Conservation (phyloP, 768 basidiomycete genomes). For the Termitomyces sp. region DNA sequence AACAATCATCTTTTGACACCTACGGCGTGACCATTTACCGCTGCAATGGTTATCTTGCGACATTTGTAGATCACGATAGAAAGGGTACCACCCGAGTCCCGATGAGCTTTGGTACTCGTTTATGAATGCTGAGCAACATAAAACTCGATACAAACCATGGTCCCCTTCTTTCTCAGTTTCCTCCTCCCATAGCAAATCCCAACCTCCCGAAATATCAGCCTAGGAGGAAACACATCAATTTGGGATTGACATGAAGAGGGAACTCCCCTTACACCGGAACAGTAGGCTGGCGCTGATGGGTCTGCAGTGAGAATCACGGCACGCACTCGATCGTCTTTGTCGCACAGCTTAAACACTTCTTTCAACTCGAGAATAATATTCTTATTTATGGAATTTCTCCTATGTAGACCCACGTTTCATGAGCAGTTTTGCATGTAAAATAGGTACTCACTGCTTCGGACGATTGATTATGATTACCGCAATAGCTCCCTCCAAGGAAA, state of each 20-base stretch:
- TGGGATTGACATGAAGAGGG: not conserved
- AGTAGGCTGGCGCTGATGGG: slow-evolving; percentile 43
- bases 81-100: slow-evolving; percentile 43
- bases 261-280: slow-evolving; percentile 40
- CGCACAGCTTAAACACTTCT: slow-evolving; percentile 37
- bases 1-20: slow-evolving; percentile 5
- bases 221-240: slow-evolving; percentile 13
- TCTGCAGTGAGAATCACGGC: slow-evolving; percentile 49
- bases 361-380: slow-evolving; percentile 32
- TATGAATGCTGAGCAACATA: not conserved
- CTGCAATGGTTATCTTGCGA: slow-evolving; percentile 47
- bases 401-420: slow-evolving; percentile 11
- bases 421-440: not conserved
- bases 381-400: slow-evolving; percentile 38
- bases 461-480: slow-evolving; percentile 41
- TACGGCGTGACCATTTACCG: slow-evolving; percentile 46
- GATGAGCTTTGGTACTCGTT: slow-evolving; percentile 28
- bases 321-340: slow-evolving; percentile 47
- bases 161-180: slow-evolving; percentile 41
- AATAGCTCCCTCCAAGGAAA: slow-evolving; percentile 36
- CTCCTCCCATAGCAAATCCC: slow-evolving; percentile 32
- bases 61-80: slow-evolving; percentile 43
- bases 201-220: slow-evolving; percentile 47
- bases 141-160: slow-evolving; percentile 28
- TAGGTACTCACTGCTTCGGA: slow-evolving; percentile 34